Evolutionary conservation across 768 basidiomycete genomes (phyloP).

Genomic region (Mycena galopus): DNA sequence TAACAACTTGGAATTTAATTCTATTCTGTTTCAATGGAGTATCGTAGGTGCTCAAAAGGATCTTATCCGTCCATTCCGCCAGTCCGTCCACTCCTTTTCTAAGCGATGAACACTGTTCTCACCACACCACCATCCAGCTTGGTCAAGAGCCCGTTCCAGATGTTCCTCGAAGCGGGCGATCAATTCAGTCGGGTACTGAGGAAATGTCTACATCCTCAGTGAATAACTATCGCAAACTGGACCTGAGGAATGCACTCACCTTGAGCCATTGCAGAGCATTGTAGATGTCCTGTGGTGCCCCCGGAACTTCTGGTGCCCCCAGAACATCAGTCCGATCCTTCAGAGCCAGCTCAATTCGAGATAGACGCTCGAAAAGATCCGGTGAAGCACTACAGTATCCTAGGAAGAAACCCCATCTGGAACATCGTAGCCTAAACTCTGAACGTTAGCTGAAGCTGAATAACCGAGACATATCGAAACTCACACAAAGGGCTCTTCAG

Average conservation of each 20-base stretch:
- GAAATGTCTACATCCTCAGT: conserved; percentile 2
- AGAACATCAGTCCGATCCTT: neutral
- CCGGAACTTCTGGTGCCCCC: neutral
- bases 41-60: conserved; percentile 3
- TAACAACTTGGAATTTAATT: too few relatives aligned
- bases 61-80: conserved; percentile 7
- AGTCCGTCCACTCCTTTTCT: conserved; percentile 6
- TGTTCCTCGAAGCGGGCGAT: conserved; percentile 8
- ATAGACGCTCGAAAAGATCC: conserved; percentile 6
- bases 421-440: conserved; percentile 4
- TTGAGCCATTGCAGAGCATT: conserved; percentile 5
- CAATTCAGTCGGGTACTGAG: neutral
- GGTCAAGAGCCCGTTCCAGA: conserved; percentile 8
- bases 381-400: neutral
- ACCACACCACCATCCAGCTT: conserved; percentile 14
- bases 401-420: conserved; percentile 12
- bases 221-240: neutral
- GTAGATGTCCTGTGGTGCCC: too few relatives aligned
- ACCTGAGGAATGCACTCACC: neutral
- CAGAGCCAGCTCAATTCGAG: neutral
- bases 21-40: too few relatives aligned
- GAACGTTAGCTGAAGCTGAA: conserved; percentile 12
- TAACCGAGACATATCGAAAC: conserved; percentile 2
- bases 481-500: conserved; percentile 10
- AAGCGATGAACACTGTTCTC: conserved; percentile 5